phyloP scores from a whole-genome alignment of 2,329 filamentous ascomycete species.

The Periconia sp. region DNA sequence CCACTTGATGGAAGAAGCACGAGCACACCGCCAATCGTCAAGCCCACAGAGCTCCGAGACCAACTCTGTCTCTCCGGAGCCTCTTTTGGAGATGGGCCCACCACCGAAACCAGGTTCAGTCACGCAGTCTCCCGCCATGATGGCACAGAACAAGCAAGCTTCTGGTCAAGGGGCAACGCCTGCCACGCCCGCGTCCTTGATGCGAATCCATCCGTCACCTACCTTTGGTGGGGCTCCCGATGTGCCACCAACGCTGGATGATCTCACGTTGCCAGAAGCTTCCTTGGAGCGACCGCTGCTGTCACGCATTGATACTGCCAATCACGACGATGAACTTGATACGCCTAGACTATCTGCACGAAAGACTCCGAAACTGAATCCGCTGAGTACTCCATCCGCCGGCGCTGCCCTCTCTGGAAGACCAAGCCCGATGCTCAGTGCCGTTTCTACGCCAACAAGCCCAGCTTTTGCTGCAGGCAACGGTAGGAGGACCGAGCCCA shows the following conservation, averaged over 20 bases:
- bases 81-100: conserved; percentile 60
- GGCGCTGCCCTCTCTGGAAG: conserved; percentile 31
- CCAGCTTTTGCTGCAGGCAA: conserved; percentile 35
- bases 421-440: conserved; percentile 60
- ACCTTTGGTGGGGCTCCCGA: conserved; percentile 33
- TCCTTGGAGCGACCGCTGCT: conserved; percentile 58
- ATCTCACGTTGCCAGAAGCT: conserved; percentile 74
- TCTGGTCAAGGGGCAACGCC: conserved; percentile 30
- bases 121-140: conserved; percentile 71
- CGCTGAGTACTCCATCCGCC: conserved; percentile 57
- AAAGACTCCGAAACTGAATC: conserved; percentile 69
- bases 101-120: conserved; percentile 70
- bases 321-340: conserved; percentile 54
- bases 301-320: conserved; percentile 58
- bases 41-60: conserved; percentile 50
- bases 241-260: conserved; percentile 56
- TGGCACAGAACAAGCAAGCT: conserved; percentile 49
- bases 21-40: conserved; percentile 27
- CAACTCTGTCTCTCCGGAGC: conserved; percentile 59
- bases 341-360: conserved; percentile 68
- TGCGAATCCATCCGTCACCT: conserved; percentile 59
- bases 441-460: conserved; percentile 58
- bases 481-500: conserved; percentile 38
- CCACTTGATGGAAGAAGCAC: conserved; percentile 47
- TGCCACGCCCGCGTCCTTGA: conserved; percentile 86